phyloP scores from a whole-genome alignment of 2,329 filamentous ascomycete genomes.

The Westerdykella sp. region DNA sequence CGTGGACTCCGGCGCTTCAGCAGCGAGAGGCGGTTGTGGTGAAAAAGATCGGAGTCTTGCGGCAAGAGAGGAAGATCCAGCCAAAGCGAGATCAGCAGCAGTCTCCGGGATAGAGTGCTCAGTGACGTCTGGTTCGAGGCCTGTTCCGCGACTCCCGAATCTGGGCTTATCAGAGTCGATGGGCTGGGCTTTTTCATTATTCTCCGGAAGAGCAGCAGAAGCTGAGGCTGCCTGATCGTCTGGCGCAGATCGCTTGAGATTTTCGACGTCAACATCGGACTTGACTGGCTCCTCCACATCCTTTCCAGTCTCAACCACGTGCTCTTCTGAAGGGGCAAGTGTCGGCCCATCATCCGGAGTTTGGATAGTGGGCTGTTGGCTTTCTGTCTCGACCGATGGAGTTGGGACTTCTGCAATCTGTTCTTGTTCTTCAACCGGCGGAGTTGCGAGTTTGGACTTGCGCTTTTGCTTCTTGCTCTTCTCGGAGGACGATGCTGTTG shows the following conservation, averaged over 20 bases:
- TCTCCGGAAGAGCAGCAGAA: no score
- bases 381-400: neutral
- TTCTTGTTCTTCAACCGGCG: neutral
- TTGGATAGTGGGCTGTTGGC: no score
- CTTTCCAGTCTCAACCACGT: no score
- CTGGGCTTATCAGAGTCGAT: no score
- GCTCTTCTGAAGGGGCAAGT: no score
- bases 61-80: no score
- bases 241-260: no score
- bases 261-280: no score
- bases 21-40: neutral
- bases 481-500: slow-evolving; percentile 1
- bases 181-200: no score
- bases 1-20: slow-evolving; percentile 2
- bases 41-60: neutral
- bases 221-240: no score
- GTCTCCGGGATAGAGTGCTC: neutral
- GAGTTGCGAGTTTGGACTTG: slow-evolving; percentile 4
- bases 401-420: neutral
- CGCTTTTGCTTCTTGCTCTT: slow-evolving; percentile 5
- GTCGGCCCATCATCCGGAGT: no score
- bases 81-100: neutral
- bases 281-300: no score
- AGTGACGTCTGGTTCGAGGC: neutral
- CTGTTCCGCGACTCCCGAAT: neutral